Evolutionary conservation across 495 filamentous ascomycete species (phyloP).

Genomic region (Bryoglossum gracile): DNA sequence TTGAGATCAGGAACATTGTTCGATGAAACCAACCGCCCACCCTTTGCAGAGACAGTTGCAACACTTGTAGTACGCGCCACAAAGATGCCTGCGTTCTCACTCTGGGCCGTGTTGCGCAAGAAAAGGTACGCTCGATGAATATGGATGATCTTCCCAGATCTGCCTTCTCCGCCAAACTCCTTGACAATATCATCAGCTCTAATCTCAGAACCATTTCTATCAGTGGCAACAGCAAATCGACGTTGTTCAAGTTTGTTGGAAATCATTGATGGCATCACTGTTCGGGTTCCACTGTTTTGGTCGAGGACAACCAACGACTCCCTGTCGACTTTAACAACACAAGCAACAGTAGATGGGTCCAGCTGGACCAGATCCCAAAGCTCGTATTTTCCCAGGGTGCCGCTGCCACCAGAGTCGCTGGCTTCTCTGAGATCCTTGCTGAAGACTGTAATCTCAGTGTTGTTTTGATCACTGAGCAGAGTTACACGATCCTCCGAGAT

Average conservation of each 20-base stretch:
- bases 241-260: slow-evolving; percentile 76
- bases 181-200: slow-evolving; percentile 85
- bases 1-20: slow-evolving; percentile 64
- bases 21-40: slow-evolving; percentile 52
- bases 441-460: slow-evolving; percentile 93
- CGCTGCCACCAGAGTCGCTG: slow-evolving; percentile 76
- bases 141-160: slow-evolving; percentile 81
- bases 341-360: slow-evolving; percentile 84
- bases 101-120: slow-evolving; percentile 72
- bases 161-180: slow-evolving; percentile 77
- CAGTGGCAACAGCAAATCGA: slow-evolving; percentile 79
- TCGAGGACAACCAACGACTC: slow-evolving; percentile 86
- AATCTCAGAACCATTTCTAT: slow-evolving; percentile 90
- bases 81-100: slow-evolving; percentile 83
- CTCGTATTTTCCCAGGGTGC: slow-evolving; percentile 74
- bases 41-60: slow-evolving; percentile 83
- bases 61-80: slow-evolving; percentile 83
- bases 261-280: slow-evolving; percentile 83
- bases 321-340: slow-evolving; percentile 89
- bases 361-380: slow-evolving; percentile 92
- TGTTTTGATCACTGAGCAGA: slow-evolving; percentile 80
- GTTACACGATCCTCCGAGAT: slow-evolving; percentile 89
- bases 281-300: slow-evolving; percentile 75
- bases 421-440: slow-evolving; percentile 94
- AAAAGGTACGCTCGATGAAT: slow-evolving; percentile 88